Percentiles rank a stretch among this genome's conserved stretches.
Conservation (phyloP, 2,329 filamentous ascomycete genomes). For the Beauveria medogensis region DNA sequence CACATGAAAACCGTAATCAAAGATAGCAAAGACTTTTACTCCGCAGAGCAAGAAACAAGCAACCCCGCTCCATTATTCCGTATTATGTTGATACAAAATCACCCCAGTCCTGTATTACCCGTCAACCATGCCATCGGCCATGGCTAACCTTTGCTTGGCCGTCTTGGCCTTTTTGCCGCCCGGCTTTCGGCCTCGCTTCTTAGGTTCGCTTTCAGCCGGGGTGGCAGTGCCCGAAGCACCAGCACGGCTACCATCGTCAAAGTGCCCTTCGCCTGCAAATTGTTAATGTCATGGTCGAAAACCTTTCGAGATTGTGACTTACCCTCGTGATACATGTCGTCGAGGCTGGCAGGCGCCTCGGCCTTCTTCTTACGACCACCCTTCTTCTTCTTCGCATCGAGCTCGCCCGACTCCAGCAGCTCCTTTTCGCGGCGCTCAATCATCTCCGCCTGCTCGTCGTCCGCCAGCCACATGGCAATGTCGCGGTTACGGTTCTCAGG, state of each 20-base stretch:
- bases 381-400: conserved; percentile 57
- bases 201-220: conserved; percentile 53
- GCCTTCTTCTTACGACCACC: conserved; percentile 49
- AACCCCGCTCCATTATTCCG: background rate
- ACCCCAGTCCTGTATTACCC: conserved; percentile 8
- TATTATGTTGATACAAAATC: conserved; percentile 13
- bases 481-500: conserved; percentile 93
- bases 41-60: conserved; percentile 6
- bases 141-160: conserved; percentile 58
- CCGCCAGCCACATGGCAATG: conserved; percentile 97
- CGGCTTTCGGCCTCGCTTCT: conserved; percentile 49
- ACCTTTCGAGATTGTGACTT: conserved; percentile 30
- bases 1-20: background rate
- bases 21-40: conserved; percentile 1
- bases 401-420: conserved; percentile 63
- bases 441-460: conserved; percentile 90
- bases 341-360: conserved; percentile 58
- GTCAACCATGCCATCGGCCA: conserved; percentile 50
- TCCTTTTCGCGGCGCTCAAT: conserved; percentile 92
- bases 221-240: conserved; percentile 70
- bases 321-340: conserved; percentile 99
- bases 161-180: conserved; percentile 54
- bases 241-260: conserved; percentile 76
- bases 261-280: conserved; percentile 78
- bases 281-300: conserved; percentile 18